Evolutionary conservation across 352 stramenopile species (phyloP).

Genomic region (Globisporangium solare): DNA sequence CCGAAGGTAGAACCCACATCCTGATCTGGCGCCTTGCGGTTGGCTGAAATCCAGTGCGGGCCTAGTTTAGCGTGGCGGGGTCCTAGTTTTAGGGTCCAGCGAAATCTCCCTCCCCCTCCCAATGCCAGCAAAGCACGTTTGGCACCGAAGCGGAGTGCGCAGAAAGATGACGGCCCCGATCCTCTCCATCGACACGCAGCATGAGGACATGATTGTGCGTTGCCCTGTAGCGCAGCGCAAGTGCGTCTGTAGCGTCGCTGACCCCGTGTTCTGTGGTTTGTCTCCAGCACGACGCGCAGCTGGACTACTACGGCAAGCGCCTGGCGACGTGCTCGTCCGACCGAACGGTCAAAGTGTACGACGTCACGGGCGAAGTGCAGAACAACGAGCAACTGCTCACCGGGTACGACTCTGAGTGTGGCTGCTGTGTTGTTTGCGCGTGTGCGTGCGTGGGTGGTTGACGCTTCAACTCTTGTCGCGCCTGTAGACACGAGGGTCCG

Average conservation of each 20-base stretch:
- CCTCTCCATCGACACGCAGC: constrained; percentile 94
- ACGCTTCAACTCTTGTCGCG: background rate
- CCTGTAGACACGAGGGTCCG: constrained; percentile 90
- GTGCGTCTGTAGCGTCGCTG: background rate
- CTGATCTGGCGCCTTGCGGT: constrained; percentile 27
- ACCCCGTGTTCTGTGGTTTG: constrained; percentile 13
- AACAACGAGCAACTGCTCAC: constrained; percentile 87
- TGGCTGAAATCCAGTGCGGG: constrained; percentile 6
- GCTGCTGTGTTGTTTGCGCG: background rate
- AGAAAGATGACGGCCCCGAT: constrained; percentile 74
- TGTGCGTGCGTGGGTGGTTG: background rate
- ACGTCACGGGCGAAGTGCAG: constrained; percentile 89
- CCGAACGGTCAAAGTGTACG: constrained; percentile 97
- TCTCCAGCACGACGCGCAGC: constrained; percentile 93
- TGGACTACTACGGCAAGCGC: constrained; percentile 99
- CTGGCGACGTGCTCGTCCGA: constrained; percentile 98
- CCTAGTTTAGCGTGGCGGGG: background rate
- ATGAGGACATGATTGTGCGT: constrained; percentile 96
- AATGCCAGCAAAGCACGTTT: constrained; percentile 23
- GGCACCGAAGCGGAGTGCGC: background rate
- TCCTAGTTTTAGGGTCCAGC: constrained; percentile 1
- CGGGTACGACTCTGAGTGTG: constrained; percentile 34
- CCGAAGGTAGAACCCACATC: background rate
- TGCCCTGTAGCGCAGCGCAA: background rate
- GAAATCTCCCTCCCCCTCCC: constrained; percentile 6